Base-by-base conservation (phyloP, 176 grass and related monocot genomes). In the Alopecurus myosuroides region DNA sequence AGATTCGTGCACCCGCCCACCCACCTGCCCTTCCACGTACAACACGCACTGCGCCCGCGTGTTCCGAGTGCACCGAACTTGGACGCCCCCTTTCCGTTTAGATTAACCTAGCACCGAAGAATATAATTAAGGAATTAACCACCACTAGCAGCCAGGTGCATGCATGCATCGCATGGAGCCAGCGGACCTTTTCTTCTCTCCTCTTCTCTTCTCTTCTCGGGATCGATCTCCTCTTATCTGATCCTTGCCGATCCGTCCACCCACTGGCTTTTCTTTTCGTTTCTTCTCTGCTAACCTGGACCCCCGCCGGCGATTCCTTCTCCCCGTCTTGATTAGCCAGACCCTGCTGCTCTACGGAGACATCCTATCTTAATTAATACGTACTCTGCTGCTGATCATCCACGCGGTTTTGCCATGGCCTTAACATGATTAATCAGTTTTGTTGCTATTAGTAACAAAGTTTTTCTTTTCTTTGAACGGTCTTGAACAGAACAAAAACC, bases 51-150 rank as follows among this genome's bases (percentile, higher is more conserved):
- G 13, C 18, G 29, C 0, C 45, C 19, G 26, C 62, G 35, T 39
- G 62, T 70, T 85, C 36, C 83, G 73, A 53, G 52, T 79, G 76
- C 76, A 11, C 37, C 39, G 76, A 49, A 80, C 84, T 13, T 86
- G 84, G 84, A 60, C 64, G 23, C 23, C n/a, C 19, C 39, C n/a
- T 18, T 42, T 77, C 25, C 5, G 52, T 78, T 44, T 63, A 79
- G 56, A 45, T 63, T 63, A 79, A 42, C 29, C 73, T 2, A 76
- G 35, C 25, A 0, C 57, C 8, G 5, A 26, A 26, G 51, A 25
- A 57, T 13, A 19, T 18, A 44, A 10, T 41, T 6, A 40, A 19
- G 3, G 14, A 4, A 18, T 17, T 25, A 25, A 57, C 53, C 18
- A 26, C 64, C 10, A 13, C 17, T 34, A n/a, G 39, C 0, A 0